These are phyloP conservation scores for Kondoa subrosea DNA, from an alignment of 768 basidiomycete species.

Conservation along the genomic window DNA sequence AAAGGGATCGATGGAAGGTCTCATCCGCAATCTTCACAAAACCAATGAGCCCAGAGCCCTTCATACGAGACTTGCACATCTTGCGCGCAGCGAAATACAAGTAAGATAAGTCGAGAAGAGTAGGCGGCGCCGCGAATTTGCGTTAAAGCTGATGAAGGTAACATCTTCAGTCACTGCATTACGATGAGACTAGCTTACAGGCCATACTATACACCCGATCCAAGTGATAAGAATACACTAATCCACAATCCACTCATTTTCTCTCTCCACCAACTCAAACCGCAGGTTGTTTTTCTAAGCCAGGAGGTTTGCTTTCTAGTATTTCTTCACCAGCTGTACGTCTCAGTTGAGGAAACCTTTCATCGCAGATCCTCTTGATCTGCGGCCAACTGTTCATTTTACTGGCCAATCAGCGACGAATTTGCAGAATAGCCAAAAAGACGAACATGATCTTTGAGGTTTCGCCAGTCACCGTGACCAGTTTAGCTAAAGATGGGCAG, in stretches of 20 bases:
- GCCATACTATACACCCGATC: neutral
- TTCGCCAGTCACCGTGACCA: neutral
- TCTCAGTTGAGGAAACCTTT: neutral
- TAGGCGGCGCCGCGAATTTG: no score
- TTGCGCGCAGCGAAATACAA: no score
- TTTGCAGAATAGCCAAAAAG: neutral
- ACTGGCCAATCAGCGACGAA: neutral
- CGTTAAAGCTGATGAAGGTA: no score
- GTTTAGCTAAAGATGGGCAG: neutral
- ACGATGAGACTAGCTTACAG: no score
- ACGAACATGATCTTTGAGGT: neutral
- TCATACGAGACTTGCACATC: no score
- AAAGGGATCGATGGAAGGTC: no score
- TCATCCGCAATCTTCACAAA: no score
- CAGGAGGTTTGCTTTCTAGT: neutral
- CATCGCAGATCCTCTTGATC: neutral
- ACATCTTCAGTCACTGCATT: no score
- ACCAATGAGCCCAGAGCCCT: no score
- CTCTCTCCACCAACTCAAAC: neutral
- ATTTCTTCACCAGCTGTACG: neutral
- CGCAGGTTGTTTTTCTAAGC: neutral
- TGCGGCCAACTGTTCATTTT: neutral
- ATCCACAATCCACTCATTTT: neutral
- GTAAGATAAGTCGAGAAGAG: no score
- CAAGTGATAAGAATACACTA: neutral